Evolutionary conservation across 106 monocot genomes (phyloP).

Genomic region (Dactylorhiza incarnata): DNA sequence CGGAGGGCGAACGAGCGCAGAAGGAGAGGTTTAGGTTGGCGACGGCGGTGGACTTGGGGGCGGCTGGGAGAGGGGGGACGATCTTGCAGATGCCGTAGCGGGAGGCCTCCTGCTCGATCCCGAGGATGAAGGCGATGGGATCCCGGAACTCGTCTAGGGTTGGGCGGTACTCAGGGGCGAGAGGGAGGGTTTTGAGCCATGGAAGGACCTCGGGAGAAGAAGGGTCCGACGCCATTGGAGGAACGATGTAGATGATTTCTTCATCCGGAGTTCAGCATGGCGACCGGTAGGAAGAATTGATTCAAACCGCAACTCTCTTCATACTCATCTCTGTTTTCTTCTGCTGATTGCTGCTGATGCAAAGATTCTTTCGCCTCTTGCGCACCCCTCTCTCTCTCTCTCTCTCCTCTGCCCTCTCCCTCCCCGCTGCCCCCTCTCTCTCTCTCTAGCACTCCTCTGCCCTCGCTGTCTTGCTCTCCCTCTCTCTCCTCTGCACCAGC

Average conservation of each 20-base stretch:
- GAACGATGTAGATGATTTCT: slow-evolving; percentile 1
- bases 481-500: neutral
- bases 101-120: slow-evolving; percentile 89
- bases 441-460: neutral
- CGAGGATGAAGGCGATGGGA: slow-evolving; percentile 90
- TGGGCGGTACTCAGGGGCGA: slow-evolving; percentile 87
- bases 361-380: too few relatives aligned
- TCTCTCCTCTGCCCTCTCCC: neutral
- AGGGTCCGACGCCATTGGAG: slow-evolving; percentile 18
- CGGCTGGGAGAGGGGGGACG: slow-evolving; percentile 70
- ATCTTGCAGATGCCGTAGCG: slow-evolving; percentile 97
- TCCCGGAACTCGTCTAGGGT: slow-evolving; percentile 82
- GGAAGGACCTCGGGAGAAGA: slow-evolving; percentile 27
- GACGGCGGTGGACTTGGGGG: slow-evolving; percentile 45
- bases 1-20: slow-evolving; percentile 20
- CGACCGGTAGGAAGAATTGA: neutral
- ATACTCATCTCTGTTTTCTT: too few relatives aligned
- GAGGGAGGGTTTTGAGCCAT: slow-evolving; percentile 82
- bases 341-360: too few relatives aligned
- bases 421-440: neutral
- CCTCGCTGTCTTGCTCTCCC: neutral
- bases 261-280: neutral
- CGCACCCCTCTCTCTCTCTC: neutral
- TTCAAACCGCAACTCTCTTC: neutral
- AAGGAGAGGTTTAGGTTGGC: slow-evolving; percentile 63